Conservation (phyloP, 768 basidiomycete genomes). For the Mycena vitilis region DNA sequence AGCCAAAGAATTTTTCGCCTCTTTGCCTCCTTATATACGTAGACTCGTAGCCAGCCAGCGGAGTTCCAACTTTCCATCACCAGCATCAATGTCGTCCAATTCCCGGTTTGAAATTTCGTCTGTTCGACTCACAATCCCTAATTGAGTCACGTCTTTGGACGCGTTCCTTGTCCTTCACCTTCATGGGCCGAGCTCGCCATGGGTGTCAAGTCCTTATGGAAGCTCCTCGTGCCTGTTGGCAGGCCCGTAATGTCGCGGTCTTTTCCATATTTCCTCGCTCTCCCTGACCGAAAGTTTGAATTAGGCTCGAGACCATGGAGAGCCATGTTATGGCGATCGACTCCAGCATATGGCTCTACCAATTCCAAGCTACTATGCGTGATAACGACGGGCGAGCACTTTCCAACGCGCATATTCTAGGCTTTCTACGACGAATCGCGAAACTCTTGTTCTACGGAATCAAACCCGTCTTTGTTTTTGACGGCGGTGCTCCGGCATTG, state of each 20-base stretch:
- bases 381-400: conserved; percentile 94
- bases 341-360: conserved; percentile 99
- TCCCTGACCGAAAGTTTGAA: conserved; percentile 27
- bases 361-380: conserved; percentile 99
- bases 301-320: conserved; percentile 92
- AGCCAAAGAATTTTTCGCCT: not conserved
- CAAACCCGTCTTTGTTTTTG: conserved; percentile 98
- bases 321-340: conserved; percentile 98
- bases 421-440: conserved; percentile 89
- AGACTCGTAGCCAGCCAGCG: not conserved
- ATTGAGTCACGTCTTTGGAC: conserved; percentile 19
- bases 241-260: conserved; percentile 86
- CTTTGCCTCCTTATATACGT: conserved; percentile 1
- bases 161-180: conserved; percentile 14
- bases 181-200: conserved; percentile 52
- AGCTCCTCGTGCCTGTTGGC: conserved; percentile 90
- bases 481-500: conserved; percentile 92
- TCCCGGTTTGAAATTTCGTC: too few relatives aligned
- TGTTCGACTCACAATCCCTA: not conserved
- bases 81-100: too few relatives aligned
- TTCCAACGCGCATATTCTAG: conserved; percentile 93
- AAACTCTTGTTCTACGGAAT: conserved; percentile 98
- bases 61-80: too few relatives aligned
- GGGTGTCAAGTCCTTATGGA: conserved; percentile 99
- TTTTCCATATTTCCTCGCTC: not conserved